Conservation (phyloP, 192 early-diverging fungal species). For the Coemansia sp. region DNA sequence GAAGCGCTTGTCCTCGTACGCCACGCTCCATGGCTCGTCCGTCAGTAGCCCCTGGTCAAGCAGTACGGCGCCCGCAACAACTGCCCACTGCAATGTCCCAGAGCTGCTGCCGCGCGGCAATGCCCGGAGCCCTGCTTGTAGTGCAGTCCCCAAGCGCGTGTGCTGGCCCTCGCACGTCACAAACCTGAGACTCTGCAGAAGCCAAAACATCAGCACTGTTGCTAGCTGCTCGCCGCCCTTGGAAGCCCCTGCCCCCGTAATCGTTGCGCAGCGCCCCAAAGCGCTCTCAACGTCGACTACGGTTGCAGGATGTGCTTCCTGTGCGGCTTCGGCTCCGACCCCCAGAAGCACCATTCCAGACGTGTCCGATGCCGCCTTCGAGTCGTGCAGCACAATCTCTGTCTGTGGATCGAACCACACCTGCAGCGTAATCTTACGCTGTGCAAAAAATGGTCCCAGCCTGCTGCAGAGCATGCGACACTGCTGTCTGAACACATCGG, state of each 20-base stretch:
- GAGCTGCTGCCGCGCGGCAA: constrained; percentile 5
- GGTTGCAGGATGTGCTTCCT: not conserved
- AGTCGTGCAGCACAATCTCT: constrained; percentile 37
- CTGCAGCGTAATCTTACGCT: constrained; percentile 67
- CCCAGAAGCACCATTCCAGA: not conserved
- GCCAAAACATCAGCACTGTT: constrained; percentile 13
- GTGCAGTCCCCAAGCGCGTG: constrained; percentile 28
- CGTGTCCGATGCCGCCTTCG: not conserved
- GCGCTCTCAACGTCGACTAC: constrained; percentile 2
- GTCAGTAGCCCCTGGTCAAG: constrained; percentile 37
- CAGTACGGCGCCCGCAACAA: constrained; percentile 29
- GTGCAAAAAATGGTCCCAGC: constrained; percentile 63
- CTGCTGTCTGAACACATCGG: constrained; percentile 58
- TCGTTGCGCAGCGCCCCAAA: constrained; percentile 16
- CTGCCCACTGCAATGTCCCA: constrained; percentile 34
- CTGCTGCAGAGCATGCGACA: constrained; percentile 58
- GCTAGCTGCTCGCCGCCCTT: constrained; percentile 1
- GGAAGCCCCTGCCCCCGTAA: not conserved
- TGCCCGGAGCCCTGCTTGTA: constrained; percentile 27
- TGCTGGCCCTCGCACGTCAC: constrained; percentile 19
- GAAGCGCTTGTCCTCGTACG: constrained; percentile 38
- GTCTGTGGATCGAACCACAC: constrained; percentile 57
- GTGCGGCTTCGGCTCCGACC: not conserved
- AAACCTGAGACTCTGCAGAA: constrained; percentile 30
- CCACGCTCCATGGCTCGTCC: constrained; percentile 41